Evolutionary conservation across 192 early-diverging fungal genomes (phyloP), one percentile per base, ranked within the genome.

Genomic region (Entophlyctis luteolus): DNA sequence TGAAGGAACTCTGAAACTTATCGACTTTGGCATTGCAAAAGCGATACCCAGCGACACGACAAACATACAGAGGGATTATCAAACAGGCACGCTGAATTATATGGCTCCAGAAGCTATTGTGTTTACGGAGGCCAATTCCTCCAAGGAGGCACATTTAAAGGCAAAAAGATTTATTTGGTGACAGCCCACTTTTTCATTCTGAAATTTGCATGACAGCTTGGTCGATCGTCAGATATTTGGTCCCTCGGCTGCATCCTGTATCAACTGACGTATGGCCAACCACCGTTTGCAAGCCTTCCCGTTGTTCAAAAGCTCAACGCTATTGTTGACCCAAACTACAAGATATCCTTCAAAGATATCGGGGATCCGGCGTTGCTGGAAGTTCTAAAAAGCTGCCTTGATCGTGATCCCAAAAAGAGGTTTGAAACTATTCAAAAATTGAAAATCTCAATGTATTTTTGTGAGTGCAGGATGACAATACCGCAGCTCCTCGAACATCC

Each of bases 11-110:
- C 71, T 98, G 12, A 98, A 97, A 66, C 74, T 98, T 55, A 97
- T 97, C 50, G 96, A 98, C 71, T 98, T 98, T 83, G 96, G 96
- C 14, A 97, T 97, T 70, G 92, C 96, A n/a, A 97, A 95, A 60
- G 75, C 87, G 0, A 94, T 96, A 37, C 83, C 90, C 5, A 93
- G 93, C 74, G 92, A 94, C 70, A 98, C 94, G 0, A 96, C 94
- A 20, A 96, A 95, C 66, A 89, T 98, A 48, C 88, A 92, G 39
- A 72, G 93, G 14, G 92, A 95, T 50, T 79, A 85, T 54, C 91
- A 93, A 60, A 84, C 88, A 22, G 96, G 96, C 2, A 98, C 96
- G 0, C 78, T 91, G 5, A 95, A 95, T 60, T 98, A 97, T 72
- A 98, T 98, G 94, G 84, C 93, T 1, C 96, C 96, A 0, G 96